Evolutionary conservation across 768 basidiomycete species (phyloP), one percentile per base, ranked within the genome.

Genomic region (Tulasnella sp.): DNA sequence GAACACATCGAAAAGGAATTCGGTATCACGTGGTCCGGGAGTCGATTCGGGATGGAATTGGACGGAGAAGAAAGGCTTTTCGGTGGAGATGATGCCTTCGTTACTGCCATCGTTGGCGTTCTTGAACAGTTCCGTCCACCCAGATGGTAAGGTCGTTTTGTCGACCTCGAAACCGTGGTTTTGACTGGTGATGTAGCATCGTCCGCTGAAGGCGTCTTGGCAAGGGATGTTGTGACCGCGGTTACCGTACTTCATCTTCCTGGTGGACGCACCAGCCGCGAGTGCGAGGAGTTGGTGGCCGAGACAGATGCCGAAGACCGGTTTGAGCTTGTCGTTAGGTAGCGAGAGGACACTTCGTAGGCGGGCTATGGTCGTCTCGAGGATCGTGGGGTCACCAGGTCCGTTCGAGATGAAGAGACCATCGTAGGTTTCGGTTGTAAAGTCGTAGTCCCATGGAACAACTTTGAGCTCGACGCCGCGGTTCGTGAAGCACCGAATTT

Each of bases 231-330:
- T 99, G 82, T 98, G 96, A 4, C 97, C 97, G 79, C 97, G 94
- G 81, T 99, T 99, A 49, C 97, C 97, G 83, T 99, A 99, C 86
- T 98, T 98, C 96, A 99, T 99, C 85, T 99, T 99, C 45, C 93
- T 94, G 6, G 97, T 99, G 78, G 87, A 88, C 6, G 95, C 97
- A 40, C 97, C 97, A 1, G 93, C 91, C 38, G 97, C 97, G 78
- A 98, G 89, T 8, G 96, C 96, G 80, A 99, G 88, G 40, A 99
- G 87, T 85, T 99, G 97, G 83, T 99, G 97, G 45, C 97, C 97
- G 45, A 99, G 89, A 85, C 97, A 99, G 81, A 99, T 99, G 82
- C 97, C 97, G 81, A 99, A 99, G 80, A 99, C 93, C 39, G 97
- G 97, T 68, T 86, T 87, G 79, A 95, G 89, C 14, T 88, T 90